Evolutionary conservation across 345 rosid genomes (phyloP).

Genomic region (Diplotaxis tenuifolia): DNA sequence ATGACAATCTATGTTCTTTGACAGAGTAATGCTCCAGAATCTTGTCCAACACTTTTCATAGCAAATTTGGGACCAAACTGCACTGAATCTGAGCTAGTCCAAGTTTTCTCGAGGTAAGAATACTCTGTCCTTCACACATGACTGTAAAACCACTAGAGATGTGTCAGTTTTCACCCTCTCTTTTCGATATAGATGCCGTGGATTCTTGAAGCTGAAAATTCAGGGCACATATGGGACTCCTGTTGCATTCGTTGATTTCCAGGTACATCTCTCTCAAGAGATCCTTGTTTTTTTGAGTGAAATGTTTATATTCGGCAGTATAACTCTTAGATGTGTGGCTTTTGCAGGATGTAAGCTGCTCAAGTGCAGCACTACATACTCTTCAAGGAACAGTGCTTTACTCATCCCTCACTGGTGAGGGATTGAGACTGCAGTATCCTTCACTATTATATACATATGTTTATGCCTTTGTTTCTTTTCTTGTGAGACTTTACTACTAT

Average conservation of each 20-base stretch:
- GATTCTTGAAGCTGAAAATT: slow-evolving; percentile 81
- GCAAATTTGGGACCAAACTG: slow-evolving; percentile 81
- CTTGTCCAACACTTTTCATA: slow-evolving; percentile 85
- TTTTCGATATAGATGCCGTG: slow-evolving; percentile 55
- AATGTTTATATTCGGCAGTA: too few species aligned
- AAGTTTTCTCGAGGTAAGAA: slow-evolving; percentile 75
- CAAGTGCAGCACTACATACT: slow-evolving; percentile 66
- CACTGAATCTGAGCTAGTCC: slow-evolving; percentile 65
- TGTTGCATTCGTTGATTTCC: slow-evolving; percentile 90
- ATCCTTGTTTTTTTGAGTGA: too few species aligned
- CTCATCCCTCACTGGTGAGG: slow-evolving; percentile 69
- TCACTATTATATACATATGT: slow-evolving; percentile 17
- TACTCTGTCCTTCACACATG: slow-evolving; percentile 7
- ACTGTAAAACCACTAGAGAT: slow-evolving; percentile 1
- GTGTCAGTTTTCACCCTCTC: slow-evolving; percentile 10
- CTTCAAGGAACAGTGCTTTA: slow-evolving; percentile 74
- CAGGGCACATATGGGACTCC: slow-evolving; percentile 77
- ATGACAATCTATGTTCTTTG: slow-evolving; percentile 15
- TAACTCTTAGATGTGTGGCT: slow-evolving; percentile 7
- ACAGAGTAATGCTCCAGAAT: slow-evolving; percentile 55
- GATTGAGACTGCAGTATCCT: slow-evolving; percentile 92
- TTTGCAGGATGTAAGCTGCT: slow-evolving; percentile 67
- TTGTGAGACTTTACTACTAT: slow-evolving; percentile 1
- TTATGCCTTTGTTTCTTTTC: neutral
- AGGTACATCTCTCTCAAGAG: slow-evolving; percentile 43